A percentile compares a stretch with the other conserved stretches of the same genome.
Evolutionary conservation across 768 basidiomycete genomes (phyloP).

Genomic region (Tremella fuciformis): DNA sequence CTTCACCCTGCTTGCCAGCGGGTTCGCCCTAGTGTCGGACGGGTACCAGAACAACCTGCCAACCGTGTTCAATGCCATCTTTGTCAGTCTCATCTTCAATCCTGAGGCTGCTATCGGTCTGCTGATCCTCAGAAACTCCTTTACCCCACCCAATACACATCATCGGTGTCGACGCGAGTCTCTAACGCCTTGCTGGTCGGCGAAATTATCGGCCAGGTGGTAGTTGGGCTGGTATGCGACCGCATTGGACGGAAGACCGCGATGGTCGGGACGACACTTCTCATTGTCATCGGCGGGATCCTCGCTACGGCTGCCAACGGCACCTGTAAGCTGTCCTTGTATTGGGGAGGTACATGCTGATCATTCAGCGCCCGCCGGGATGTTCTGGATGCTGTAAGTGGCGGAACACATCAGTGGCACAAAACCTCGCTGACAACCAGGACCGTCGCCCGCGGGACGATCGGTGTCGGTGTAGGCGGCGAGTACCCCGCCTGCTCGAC

Average conservation of each 20-base stretch:
- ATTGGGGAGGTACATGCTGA: slow-evolving; percentile 6
- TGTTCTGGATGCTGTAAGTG: slow-evolving; percentile 66
- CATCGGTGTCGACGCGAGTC: slow-evolving; percentile 64
- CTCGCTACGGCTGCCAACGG: slow-evolving; percentile 69
- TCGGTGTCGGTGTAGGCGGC: slow-evolving; percentile 65
- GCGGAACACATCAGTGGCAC: background rate
- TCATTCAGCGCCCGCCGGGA: slow-evolving; percentile 53
- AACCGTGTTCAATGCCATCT: slow-evolving; percentile 34
- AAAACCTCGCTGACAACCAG: slow-evolving; percentile 6
- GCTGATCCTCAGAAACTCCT: slow-evolving; percentile 58
- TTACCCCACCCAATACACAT: slow-evolving; percentile 64
- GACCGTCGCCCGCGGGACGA: slow-evolving; percentile 63
- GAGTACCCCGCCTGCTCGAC: slow-evolving; percentile 74
- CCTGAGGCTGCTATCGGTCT: slow-evolving; percentile 42
- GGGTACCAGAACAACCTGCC: slow-evolving; percentile 37
- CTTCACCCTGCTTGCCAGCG: slow-evolving; percentile 33
- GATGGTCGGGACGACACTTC: slow-evolving; percentile 64
- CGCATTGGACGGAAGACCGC: slow-evolving; percentile 72
- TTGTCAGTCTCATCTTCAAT: slow-evolving; percentile 17
- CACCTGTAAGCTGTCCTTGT: slow-evolving; percentile 54
- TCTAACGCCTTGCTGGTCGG: slow-evolving; percentile 71
- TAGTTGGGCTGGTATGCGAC: slow-evolving; percentile 70
- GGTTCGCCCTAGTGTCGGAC: slow-evolving; percentile 38
- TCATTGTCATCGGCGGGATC: slow-evolving; percentile 69
- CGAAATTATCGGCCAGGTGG: slow-evolving; percentile 44